phyloP scores from a whole-genome alignment of 192 early-diverging fungal genomes.

The Coemansia interrupta region DNA sequence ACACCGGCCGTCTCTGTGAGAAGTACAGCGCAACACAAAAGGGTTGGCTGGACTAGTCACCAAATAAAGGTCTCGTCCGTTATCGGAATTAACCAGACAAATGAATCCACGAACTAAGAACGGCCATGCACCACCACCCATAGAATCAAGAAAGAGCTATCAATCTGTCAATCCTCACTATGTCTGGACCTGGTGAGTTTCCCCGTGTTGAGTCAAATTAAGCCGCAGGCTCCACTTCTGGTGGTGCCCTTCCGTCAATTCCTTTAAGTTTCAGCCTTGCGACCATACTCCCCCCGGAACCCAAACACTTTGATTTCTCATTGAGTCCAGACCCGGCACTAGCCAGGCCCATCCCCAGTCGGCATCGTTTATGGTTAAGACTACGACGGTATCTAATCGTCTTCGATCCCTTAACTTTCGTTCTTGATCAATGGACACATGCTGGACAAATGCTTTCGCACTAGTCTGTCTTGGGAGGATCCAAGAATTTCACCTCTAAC shows the following conservation, averaged over 20 bases:
- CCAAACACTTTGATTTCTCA: conserved; percentile 77
- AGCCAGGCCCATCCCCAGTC: conserved; percentile 68
- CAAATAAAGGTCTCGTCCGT: conserved; percentile 81
- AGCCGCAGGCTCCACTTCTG: conserved; percentile 55
- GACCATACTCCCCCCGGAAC: conserved; percentile 72
- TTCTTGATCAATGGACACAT: conserved; percentile 72
- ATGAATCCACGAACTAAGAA: conserved; percentile 64
- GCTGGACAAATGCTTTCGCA: conserved; percentile 75
- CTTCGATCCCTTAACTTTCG: conserved; percentile 80
- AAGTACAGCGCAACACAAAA: conserved; percentile 52
- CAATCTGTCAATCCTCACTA: conserved; percentile 56
- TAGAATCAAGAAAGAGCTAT: conserved; percentile 56
- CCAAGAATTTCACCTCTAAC: conserved; percentile 86
- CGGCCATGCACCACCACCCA: conserved; percentile 52
- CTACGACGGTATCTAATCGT: conserved; percentile 80
- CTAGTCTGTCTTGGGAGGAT: conserved; percentile 77
- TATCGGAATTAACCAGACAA: conserved; percentile 84
- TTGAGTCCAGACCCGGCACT: conserved; percentile 57
- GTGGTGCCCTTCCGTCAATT: conserved; percentile 55
- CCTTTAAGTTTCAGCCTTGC: conserved; percentile 54
- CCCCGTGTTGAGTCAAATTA: conserved; percentile 68
- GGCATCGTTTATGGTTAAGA: conserved; percentile 82
- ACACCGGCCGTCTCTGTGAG: conserved; percentile 63
- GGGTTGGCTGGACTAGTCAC: conserved; percentile 61
- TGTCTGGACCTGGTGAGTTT: conserved; percentile 61